Base-by-base conservation (phyloP, 768 basidiomycete genomes). In the Boletus huronensis region DNA sequence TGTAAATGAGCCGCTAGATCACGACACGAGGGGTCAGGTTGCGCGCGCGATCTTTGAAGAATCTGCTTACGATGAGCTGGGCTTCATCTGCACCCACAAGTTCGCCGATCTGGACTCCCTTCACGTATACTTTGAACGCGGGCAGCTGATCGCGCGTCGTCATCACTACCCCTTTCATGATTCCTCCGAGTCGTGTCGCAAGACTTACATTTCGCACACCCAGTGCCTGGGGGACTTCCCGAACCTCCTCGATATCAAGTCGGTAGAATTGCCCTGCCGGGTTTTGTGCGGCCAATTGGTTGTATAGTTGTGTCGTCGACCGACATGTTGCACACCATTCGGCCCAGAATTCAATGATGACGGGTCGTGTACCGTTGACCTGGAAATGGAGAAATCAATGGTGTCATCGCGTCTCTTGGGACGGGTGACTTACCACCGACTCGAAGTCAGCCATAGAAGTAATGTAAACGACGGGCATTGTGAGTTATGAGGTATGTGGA, bases 291-390 rank as follows among this genome's bases (percentile, higher is more conserved):
- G 67, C 63, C 58, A 69, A 29, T 50, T 54, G 60, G 53, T 68
- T 52, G 42, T 64, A 69, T 10, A 66, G 19, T 6, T 55, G 11
- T 36, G 68, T 50, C 60, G 50, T 61, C 8, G 53, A 23, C 39
- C 53, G 57, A 48, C 67, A 70, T n/a, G 64, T 61, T 32, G 19
- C 17, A 25, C 67, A 69, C 67, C 67, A 69, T 13, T 70, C 66
- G 49, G 67, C 67, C 67, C 67, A 70, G 62, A 70, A 69, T 47
- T 69, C 68, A 21, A 69, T 61, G 52, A 69, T 60, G 49, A 47
- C 68, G 8, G 68, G 68, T 52, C 54, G 49, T 25, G 58, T 47
- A 28, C 55, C 31, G 34, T 50, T 68, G 40, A 62, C 55, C 67
- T 69, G 41, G 36, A 25, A 34, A 25, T n/a, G 29, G 3, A 17